Percentiles rank a stretch among this genome's conserved stretches.
Evolutionary conservation across 306 rosid genomes (phyloP).

Genomic region (Ammopiptanthus mongolicus): DNA sequence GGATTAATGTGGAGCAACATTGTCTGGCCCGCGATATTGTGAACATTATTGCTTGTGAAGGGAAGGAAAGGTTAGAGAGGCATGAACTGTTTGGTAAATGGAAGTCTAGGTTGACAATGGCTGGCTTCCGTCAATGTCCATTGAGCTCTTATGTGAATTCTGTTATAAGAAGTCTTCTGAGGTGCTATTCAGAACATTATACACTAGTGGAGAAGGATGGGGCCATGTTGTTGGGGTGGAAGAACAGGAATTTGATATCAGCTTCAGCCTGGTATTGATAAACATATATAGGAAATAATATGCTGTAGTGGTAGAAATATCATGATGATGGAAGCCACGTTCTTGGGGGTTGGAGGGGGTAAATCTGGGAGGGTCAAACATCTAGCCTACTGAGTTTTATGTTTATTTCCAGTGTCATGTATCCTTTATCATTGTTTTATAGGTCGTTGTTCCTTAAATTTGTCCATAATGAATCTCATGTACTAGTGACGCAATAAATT

Average conservation of each 20-base stretch:
- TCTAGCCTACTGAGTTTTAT: not conserved
- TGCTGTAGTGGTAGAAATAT: slow-evolving; percentile 18
- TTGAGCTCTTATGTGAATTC: slow-evolving; percentile 83
- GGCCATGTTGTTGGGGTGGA: slow-evolving; percentile 95
- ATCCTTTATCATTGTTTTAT: slow-evolving; percentile 1
- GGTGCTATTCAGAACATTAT: slow-evolving; percentile 77
- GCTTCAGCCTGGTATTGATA: slow-evolving; percentile 90
- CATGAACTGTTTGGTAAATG: slow-evolving; percentile 95
- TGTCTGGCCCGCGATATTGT: slow-evolving; percentile 86
- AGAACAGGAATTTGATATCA: slow-evolving; percentile 71
- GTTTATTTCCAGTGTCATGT: slow-evolving; percentile 4
- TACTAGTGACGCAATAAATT: not conserved
- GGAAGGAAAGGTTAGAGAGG: slow-evolving; percentile 78
- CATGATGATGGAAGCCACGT: not conserved
- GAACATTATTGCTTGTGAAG: slow-evolving; percentile 86
- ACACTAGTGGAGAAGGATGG: slow-evolving; percentile 76
- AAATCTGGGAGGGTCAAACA: not conserved
- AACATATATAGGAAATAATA: slow-evolving; percentile 10
- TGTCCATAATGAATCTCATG: slow-evolving; percentile 24
- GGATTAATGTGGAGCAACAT: slow-evolving; percentile 86
- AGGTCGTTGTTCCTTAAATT: slow-evolving; percentile 17
- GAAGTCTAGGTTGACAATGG: slow-evolving; percentile 92
- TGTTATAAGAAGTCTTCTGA: slow-evolving; percentile 59
- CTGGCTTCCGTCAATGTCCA: slow-evolving; percentile 71
- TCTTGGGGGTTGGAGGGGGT: not conserved